Base-by-base conservation (phyloP, 768 basidiomycete species). In the Gloeostereum incarnatum region DNA sequence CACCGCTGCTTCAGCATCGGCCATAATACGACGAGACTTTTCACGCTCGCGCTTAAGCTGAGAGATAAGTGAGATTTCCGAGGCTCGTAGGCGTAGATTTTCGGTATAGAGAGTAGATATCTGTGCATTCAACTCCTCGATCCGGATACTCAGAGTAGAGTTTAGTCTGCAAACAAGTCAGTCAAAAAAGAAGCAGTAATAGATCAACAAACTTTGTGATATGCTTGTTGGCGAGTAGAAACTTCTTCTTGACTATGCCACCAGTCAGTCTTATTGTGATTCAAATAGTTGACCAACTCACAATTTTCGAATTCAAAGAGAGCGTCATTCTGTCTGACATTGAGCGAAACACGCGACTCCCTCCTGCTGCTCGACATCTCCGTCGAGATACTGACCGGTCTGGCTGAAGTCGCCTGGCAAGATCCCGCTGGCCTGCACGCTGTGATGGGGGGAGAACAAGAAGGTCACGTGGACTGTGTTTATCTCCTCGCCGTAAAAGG, bases 181-280 rank as follows among this genome's bases (percentile, higher is more conserved):
- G 41, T 13, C 18, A 18, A 34, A 33, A 31, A 11, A 19, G 17
- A 25, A 41, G 30, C 13, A 38, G 42, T 30, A 34, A 39, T 7
- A 13, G 26, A 27, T 22, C 8, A 7, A 56, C 72, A 26, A 49
- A 88, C 86, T 89, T 90, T 18, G 87, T 88, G 54, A 90, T 90
- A 61, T 89, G 87, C 60, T 88, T 89, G 63, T 90, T 90, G 41
- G 86, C 85, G 43, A 88, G 78, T 16, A 90, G 68, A 51, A 88
- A 89, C 64, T 87, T 89, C 78, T 86, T 87, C 78, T 89, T 89
- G 68, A 89, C 87, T 90, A 54, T 30, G 39, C 46, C 45, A 59
- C 38, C 27, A 50, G 49, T 54, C 42, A 52, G 48, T 41, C 44
- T 52, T 45, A 56, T 54, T 41, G 38, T 43, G 42, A 43, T 27